A percentile compares a stretch with the other conserved stretches of the same genome.
phyloP scores from a whole-genome alignment of 2,329 filamentous ascomycete species.

The Phaeosphaeria sp. region DNA sequence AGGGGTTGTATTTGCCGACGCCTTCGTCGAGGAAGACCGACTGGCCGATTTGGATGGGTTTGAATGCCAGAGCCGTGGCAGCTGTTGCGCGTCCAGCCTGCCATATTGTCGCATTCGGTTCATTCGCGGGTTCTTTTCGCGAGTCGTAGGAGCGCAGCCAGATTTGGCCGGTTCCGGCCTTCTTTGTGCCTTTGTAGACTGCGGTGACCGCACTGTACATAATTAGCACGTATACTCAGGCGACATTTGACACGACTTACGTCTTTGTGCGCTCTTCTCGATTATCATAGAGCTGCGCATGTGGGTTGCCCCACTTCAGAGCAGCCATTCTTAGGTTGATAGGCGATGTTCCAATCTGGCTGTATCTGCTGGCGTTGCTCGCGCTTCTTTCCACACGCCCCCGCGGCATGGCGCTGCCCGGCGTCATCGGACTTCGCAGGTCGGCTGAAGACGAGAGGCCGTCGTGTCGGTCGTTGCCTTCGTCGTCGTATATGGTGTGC shows the following conservation, averaged over 20 bases:
- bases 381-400: conserved; percentile 62
- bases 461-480: conserved; percentile 76
- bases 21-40: conserved; percentile 95
- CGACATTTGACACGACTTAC: conserved; percentile 60
- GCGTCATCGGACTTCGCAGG: conserved; percentile 49
- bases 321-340: conserved; percentile 55
- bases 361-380: conserved; percentile 83
- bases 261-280: conserved; percentile 88
- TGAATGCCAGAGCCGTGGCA: conserved; percentile 91
- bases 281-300: conserved; percentile 86
- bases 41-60: conserved; percentile 92
- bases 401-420: conserved; percentile 35
- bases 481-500: conserved; percentile 75
- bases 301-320: conserved; percentile 76
- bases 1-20: conserved; percentile 87
- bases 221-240: conserved; percentile 19
- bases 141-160: conserved; percentile 95
- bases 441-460: conserved; percentile 53
- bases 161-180: conserved; percentile 68
- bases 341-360: conserved; percentile 75
- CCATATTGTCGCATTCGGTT: conserved; percentile 96
- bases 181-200: conserved; percentile 82
- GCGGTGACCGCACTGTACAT: conserved; percentile 80
- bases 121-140: conserved; percentile 84
- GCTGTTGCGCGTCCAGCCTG: conserved; percentile 94